Base-by-base conservation (phyloP, 2,329 filamentous ascomycete genomes). In the Samsoniella hepiali region DNA sequence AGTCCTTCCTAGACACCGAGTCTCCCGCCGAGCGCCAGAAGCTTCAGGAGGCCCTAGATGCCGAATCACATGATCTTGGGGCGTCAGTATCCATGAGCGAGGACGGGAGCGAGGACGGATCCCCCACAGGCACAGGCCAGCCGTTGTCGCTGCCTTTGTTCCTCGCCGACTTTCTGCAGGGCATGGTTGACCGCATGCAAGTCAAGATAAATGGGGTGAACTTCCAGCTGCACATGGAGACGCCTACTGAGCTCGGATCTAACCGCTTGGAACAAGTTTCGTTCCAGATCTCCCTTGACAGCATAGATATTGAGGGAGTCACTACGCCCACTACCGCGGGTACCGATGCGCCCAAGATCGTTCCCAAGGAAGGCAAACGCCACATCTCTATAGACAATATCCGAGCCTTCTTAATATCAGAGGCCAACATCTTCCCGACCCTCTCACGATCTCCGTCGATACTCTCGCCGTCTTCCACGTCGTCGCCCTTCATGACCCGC, bases 1-100 rank as follows among this genome's bases (percentile, higher is more conserved):
- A 90, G 71, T 93, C 90, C 0, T 94, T 94, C 71, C 79, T 94
- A n/a, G 82, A 89, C 67, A 85, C 88, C 1, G 87, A 92, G 70
- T 86, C 89, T 13, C 77, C 78, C 5, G 80, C 84, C 56, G 89
- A 92, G 69, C 88, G 84, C 67, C 81, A 80, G 64, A 84, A 88
- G 70, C 79, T 94, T 31, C 88, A 93, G 72, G 85, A 88, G 56
- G 88, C 88, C 9, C 75, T 93, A 17, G 80, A 84, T 27, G 83
- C 86, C 1, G 85, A 89, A 70, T 83, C 82, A 1, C 82, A 86
- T 63, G 84, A 88, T 64, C 74, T 90, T 47, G 83, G 84, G 45
- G 84, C 87, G 27, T 90, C 88, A 1, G 74, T 86, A 22, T 69
- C 81, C 8, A 80, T 82, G 66, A 89, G 84, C 69, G 86, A 89